These are phyloP conservation scores for Xylariaceae sp. DNA, from an alignment of 2,329 filamentous ascomycete genomes.

Conservation along the genomic window DNA sequence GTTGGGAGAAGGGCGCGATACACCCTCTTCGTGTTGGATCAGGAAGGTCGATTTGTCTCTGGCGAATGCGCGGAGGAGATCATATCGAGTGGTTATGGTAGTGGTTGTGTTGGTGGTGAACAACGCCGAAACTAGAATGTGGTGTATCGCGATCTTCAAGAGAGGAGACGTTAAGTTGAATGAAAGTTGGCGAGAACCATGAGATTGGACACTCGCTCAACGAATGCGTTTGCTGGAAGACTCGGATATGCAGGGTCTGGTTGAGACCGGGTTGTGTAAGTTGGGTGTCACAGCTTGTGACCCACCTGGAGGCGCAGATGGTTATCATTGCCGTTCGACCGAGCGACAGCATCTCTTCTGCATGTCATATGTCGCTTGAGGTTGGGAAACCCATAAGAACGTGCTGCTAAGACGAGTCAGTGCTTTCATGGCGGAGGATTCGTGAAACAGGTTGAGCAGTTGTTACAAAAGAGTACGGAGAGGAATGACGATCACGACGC, in stretches of 20 bases:
- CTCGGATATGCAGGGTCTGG: neutral
- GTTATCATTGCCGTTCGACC: neutral
- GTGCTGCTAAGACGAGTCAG: too few relatives aligned
- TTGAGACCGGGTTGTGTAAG: neutral
- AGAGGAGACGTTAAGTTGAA: too few relatives aligned
- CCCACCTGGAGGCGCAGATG: neutral
- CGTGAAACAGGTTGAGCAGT: too few relatives aligned
- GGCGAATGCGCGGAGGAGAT: neutral
- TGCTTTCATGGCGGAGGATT: too few relatives aligned
- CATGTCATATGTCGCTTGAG: too few relatives aligned
- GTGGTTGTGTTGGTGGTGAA: too few relatives aligned
- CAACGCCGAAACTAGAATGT: too few relatives aligned
- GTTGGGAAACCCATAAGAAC: neutral
- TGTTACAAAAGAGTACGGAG: neutral
- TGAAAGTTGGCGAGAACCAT: neutral
- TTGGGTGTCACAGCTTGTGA: neutral
- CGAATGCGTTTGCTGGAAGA: neutral
- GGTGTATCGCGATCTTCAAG: too few relatives aligned
- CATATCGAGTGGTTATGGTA: too few relatives aligned
- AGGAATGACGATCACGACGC: neutral
- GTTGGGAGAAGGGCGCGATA: constrained; percentile 13
- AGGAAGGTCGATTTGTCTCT: neutral
- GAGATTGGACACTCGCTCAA: neutral
- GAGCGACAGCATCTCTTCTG: too few relatives aligned
- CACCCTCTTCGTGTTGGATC: neutral